Base-by-base conservation (phyloP, 306 rosid genomes). In the Myrica gale region DNA sequence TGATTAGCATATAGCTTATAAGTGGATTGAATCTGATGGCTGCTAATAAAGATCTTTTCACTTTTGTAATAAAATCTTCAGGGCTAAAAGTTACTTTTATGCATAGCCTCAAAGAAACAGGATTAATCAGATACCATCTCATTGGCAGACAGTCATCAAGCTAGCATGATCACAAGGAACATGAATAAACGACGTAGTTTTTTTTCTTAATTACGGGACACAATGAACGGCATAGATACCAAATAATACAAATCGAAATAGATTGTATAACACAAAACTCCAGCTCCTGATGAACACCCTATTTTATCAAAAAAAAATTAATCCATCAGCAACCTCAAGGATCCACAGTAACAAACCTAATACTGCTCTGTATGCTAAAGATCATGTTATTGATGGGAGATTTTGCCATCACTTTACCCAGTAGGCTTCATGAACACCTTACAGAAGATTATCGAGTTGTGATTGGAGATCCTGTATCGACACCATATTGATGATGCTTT, bases 361-460 rank as follows among this genome's bases (percentile, higher is more conserved):
- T 19, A 1, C 65, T 9, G 37, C 41, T 21, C 41, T 21, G 7
- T 4, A 78, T 10, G 45, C 17, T 50, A 9, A 19, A 63, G 58
- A 73, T 53, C 50, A 17, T 42, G 16, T 41, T 1, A 17, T 47
- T 13, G 46, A 5, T 56, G 68, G 17, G 32, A 63, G 13, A 16
- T 68, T 43, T 17, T 37, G 44, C 9, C 44, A 47, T 2, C 20
- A 74, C 45, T 61, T 46, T 6, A 74, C 66, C 69, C 73, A 78
- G 60, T 21, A 71, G 65, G 72, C 69, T 83, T 73, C 72, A 72
- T 71, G 52, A 72, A 74, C 53, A 75, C 61, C 54, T 84, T 84
- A 94, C 19, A 90, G 84, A 53, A 88, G 90, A 71, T 75, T 81
- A 81, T 95, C 97, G 52, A 95, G 97, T 85, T 83, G 91, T 62